Evolutionary conservation across 2,329 filamentous ascomycete genomes (phyloP), one percentile per base, ranked within the genome.

Genomic region (Botrytis porri): DNA sequence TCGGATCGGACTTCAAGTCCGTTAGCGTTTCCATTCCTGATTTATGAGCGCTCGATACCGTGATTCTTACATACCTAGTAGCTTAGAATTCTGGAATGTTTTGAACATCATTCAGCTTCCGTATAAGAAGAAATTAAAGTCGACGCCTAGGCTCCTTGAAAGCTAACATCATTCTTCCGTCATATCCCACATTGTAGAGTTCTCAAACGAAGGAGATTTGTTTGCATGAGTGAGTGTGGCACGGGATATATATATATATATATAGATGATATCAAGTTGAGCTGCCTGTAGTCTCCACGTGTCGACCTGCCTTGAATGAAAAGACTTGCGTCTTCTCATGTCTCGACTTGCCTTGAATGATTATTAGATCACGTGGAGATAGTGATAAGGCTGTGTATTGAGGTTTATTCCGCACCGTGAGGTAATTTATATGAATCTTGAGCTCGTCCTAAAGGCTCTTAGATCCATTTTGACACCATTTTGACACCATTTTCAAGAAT

Each of bases 401-500:
- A n/a, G 32, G 22, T 39, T 39, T 39, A n/a, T 51, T 22, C n/a
- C 32, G 20, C 51, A 59, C 48, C 25, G 64, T 67, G 45, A 67
- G 41, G 62, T 65, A 45, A 65, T 45, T 32, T 45, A 45, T 65
- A 45, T 65, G 62, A 45, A 65, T 29, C 25, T 45, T 48, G 18
- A 32, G 41, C 63, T 48, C 20, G 39, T 45, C 29, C 20, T 14
- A 10, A 37, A 37, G 41, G 29, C 51, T 51, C 41, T 35, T 32
- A n/a, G n/a, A 45, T 25, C 29, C 18, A 35, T n/a, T 25, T 29
- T n/a, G 61, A 43, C 14, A 63, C n/a, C 37, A 41, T 39, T 63
- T 63, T 63, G 60, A 63, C 18, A 65, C 32, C 63, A 43, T 41
- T 43, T 43, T 63, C 37, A 63, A 63, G 61, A 43, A 43, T 43